A percentile compares a stretch with the other conserved stretches of the same genome.
Evolutionary conservation across 345 rosid genomes (phyloP).

Genomic region (Eucalyptus cloeziana): DNA sequence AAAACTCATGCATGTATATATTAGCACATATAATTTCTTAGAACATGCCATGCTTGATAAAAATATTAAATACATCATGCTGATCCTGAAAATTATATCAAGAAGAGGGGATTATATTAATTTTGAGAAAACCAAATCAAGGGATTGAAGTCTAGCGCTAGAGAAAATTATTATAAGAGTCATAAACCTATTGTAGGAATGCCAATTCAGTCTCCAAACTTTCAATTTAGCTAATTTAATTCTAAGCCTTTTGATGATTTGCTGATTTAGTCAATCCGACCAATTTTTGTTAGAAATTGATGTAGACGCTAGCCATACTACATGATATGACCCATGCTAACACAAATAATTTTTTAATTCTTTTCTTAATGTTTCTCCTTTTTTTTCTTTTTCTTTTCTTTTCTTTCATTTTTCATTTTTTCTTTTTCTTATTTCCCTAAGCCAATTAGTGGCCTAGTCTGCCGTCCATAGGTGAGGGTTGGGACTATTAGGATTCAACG

Average conservation of each 20-base stretch:
- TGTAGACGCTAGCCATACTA: background rate
- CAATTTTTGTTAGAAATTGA: background rate
- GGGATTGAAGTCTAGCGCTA: too few species aligned
- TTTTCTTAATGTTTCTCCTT: background rate
- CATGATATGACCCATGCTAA: background rate
- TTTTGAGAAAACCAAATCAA: too few species aligned
- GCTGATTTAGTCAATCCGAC: too few species aligned
- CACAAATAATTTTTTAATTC: background rate
- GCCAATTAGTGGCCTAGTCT: rapidly evolving
- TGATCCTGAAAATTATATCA: background rate
- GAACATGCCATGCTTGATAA: too few species aligned
- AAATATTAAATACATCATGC: background rate
- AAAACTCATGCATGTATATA: too few species aligned
- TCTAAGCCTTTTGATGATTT: background rate
- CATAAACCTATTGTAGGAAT: too few species aligned
- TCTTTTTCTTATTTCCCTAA: background rate
- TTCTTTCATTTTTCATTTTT: background rate
- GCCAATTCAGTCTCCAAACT: too few species aligned
- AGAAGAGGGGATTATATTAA: too few species aligned
- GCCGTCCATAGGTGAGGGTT: rapidly evolving
- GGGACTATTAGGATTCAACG: too few species aligned
- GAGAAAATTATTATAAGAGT: too few species aligned
- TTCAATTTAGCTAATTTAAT: background rate
- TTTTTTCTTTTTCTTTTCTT: background rate
- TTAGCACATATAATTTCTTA: too few species aligned